phyloP scores from a whole-genome alignment of 805 yeast genomes.

The Barnettozyma pratensis region DNA sequence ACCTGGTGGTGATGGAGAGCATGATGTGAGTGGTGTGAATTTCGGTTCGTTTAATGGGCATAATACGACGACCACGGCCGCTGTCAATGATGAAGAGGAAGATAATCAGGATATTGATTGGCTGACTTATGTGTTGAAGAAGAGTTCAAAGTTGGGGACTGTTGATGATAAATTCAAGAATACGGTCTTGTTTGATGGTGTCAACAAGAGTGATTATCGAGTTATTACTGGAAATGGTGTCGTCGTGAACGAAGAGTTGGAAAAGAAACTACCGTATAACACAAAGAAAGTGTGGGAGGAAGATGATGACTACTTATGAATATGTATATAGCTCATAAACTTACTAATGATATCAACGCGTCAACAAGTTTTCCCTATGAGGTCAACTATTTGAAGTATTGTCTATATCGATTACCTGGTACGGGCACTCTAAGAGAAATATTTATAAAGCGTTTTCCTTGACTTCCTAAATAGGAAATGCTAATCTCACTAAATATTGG shows the following conservation, averaged over 20 bases:
- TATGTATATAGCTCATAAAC: too few species aligned
- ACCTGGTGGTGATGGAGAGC: too few species aligned
- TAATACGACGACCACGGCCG: slow-evolving; percentile 2
- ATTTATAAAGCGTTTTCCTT: too few species aligned
- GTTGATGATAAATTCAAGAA: slow-evolving; percentile 17
- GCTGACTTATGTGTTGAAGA: slow-evolving; percentile 28
- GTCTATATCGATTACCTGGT: too few species aligned
- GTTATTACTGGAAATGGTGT: slow-evolving; percentile 13
- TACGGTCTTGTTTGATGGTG: slow-evolving; percentile 13
- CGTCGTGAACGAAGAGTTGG: slow-evolving; percentile 9
- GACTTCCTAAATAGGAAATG: too few species aligned
- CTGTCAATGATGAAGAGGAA: background rate
- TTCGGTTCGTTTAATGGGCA: too few species aligned
- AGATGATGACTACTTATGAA: background rate
- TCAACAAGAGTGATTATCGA: slow-evolving; percentile 11
- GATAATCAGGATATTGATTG: slow-evolving; percentile 30
- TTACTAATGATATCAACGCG: too few species aligned
- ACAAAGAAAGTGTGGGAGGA: background rate
- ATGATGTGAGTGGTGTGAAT: background rate
- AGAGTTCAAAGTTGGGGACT: slow-evolving; percentile 21
- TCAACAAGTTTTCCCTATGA: too few species aligned
- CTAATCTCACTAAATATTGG: too few species aligned
- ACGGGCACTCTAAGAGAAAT: too few species aligned
- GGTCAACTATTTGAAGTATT: too few species aligned
- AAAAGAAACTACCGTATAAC: slow-evolving; percentile 15